A percentile compares a stretch with the other conserved stretches of the same genome.
phyloP scores from a whole-genome alignment of 2,329 filamentous ascomycete species.

The Calonectria pteridis region DNA sequence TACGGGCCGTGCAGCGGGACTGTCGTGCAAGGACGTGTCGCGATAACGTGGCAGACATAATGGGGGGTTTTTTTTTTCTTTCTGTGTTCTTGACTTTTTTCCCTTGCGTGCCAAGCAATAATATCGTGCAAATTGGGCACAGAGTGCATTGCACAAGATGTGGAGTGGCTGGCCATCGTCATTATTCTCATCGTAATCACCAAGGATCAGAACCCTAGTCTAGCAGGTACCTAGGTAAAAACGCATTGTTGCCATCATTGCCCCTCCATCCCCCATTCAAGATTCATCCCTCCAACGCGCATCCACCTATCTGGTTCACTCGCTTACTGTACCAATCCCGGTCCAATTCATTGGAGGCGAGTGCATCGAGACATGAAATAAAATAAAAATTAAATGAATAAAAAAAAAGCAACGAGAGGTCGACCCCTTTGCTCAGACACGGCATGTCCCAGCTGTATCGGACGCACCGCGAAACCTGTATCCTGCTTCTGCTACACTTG shows the following conservation, averaged over 20 bases:
- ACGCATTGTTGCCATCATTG: conserved; percentile 13
- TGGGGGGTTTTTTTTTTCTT: not conserved
- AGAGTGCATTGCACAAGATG: not conserved
- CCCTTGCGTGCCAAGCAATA: not conserved
- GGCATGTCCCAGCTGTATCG: not conserved
- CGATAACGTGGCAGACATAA: not conserved
- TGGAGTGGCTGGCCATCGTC: conserved; percentile 3
- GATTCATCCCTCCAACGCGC: conserved; percentile 14
- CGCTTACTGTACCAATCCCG: not conserved
- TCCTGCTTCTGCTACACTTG: not conserved
- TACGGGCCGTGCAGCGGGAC: conserved; percentile 13
- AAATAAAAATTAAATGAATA: not conserved
- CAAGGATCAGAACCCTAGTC: conserved; percentile 18
- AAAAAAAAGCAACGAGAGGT: conserved; percentile 13
- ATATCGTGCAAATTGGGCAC: conserved; percentile 6
- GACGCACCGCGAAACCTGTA: conserved; percentile 5
- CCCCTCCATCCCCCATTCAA: not conserved
- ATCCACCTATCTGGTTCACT: conserved; percentile 5
- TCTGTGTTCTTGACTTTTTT: not conserved
- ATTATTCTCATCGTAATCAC: conserved; percentile 18
- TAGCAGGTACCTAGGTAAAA: not conserved
- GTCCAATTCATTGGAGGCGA: conserved; percentile 5
- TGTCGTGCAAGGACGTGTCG: conserved; percentile 9
- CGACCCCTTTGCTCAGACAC: not conserved
- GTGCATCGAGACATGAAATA: not conserved